Percentiles rank a stretch among this genome's conserved stretches.
Conservation (phyloP, 768 basidiomycete species). For the Inosperma sp. region DNA sequence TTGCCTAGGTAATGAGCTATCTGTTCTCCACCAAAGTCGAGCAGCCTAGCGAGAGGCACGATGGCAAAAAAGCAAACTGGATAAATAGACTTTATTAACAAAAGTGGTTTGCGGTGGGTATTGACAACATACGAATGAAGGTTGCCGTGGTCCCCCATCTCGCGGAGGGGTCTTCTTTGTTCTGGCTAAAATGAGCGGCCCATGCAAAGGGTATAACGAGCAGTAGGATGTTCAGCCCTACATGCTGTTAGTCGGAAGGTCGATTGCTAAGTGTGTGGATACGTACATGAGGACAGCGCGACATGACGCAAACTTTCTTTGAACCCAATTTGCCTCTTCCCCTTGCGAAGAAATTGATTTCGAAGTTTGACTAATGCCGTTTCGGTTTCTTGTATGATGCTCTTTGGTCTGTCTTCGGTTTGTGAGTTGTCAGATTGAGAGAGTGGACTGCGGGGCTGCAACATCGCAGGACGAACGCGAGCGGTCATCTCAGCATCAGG, state of each 20-base stretch:
- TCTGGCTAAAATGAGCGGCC: conserved; percentile 45
- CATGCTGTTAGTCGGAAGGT: neutral
- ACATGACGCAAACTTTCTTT: conserved; percentile 43
- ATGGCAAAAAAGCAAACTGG: conserved; percentile 63
- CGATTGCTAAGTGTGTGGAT: neutral
- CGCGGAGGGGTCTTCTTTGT: conserved; percentile 10
- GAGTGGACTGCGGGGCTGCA: too few species aligned
- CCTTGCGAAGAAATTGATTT: conserved; percentile 44
- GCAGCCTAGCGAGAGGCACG: conserved; percentile 58
- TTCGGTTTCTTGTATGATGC: too few species aligned
- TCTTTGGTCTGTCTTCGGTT: too few species aligned
- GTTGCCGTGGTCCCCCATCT: conserved; percentile 34
- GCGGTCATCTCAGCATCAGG: neutral
- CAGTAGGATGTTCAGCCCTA: conserved; percentile 58
- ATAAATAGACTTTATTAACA: neutral
- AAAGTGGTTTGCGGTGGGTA: neutral
- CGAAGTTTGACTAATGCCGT: conserved; percentile 32
- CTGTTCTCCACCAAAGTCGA: conserved; percentile 61
- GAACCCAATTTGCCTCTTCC: conserved; percentile 42
- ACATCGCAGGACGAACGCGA: too few species aligned
- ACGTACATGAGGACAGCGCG: conserved; percentile 50
- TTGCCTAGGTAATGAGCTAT: conserved; percentile 55
- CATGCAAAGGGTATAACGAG: conserved; percentile 58
- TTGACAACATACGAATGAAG: conserved; percentile 43
- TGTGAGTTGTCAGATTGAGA: too few species aligned